Evolutionary conservation across 2,329 filamentous ascomycete species (phyloP), one percentile per base, ranked within the genome.

Genomic region (Phoma sp.): DNA sequence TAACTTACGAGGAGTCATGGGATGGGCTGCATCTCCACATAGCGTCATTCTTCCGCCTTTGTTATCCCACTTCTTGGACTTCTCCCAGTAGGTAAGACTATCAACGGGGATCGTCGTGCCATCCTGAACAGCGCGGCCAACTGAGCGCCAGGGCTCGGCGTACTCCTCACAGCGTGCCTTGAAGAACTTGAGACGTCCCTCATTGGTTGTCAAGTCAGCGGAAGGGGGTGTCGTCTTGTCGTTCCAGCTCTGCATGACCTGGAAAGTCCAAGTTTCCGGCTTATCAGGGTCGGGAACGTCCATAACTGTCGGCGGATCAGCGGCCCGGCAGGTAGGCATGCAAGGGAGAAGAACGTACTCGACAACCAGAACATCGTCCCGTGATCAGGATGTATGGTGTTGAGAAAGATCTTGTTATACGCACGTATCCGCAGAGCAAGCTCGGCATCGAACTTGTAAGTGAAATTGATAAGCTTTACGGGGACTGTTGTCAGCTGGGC

Each of bases 11-110:
- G 64, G 65, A 24, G 71, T 72, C 74, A 77, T 76, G 22, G 72
- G 68, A 58, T 76, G 73, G 22, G 73, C 73, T 6, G 73, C 70
- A 59, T 75, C 73, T 14, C 73, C 72, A 35, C 65, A 66, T 18
- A 76, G 62, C 22, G 72, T 74, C 53, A 74, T 65, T 39, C 55
- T 64, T 25, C 72, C 72, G 11, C 57, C 51, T 27, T 57, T 57
- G 42, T 68, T 74, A 39, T 72, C 66, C 73, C 73, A 76, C 38
- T 53, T 54, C 38, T 55, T 44, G 1, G 67, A 64, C 29, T 58
- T 58, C 22, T 62, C 66, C 69, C 72, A 75, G 56, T 68, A 68
- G 7, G 66, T 67, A 30, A 72, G 60, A 40, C 58, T 47, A 46
- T 71, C 71, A 33, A 69, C 49, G 14, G 65, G 67, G n/a, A 70